Base-by-base conservation (phyloP, 768 basidiomycete genomes). In the Nidularia pulvinata region DNA sequence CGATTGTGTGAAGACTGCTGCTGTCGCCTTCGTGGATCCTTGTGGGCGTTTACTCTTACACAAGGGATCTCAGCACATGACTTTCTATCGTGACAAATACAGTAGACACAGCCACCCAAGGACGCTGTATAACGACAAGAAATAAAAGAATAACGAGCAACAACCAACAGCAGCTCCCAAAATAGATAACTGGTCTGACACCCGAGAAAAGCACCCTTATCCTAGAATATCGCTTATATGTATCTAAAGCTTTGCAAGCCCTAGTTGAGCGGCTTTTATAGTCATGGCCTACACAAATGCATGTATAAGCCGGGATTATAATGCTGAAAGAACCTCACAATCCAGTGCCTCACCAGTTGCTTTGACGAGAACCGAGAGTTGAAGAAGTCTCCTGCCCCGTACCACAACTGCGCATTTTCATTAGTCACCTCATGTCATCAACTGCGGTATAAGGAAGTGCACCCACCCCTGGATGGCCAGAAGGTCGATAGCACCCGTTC, bases 391-490 rank as follows among this genome's bases (percentile, higher is more conserved):
- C 75, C 77, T 0, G 64, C 65, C 4, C 65, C 68, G 55, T 67
- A 77, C 76, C 76, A 77, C 0, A 77, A 62, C 76, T 77, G 35
- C 0, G 11, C n/a, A 45, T 7, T 22, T 50, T 25, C 10, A 34
- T 30, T 33, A 19, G n/a, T 44, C 16, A 11, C 34, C 13, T 19
- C 4, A 30, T 22, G 16, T 32, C 4, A 25, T 42, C 16, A 22
- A 52, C 50, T 14, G 9, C 11, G 9, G 37, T 7, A 7, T n/a
- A 9, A 10, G 22, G 9, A 10, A 10, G 9, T 7, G n/a, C 7
- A 63, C 69, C 49, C 48, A 75, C 75, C 1, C 73, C 76, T 30
- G 75, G 76, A 57, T 76, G 72, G 1, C 78, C 78, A 2, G 72
- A 67, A 5, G 73, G 75, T 7, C 71, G 64, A 52, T 72, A 78